Percentiles rank a stretch among this genome's conserved stretches.
phyloP scores from a whole-genome alignment of 495 filamentous ascomycete species.

The Astrothelium macrocarpum region DNA sequence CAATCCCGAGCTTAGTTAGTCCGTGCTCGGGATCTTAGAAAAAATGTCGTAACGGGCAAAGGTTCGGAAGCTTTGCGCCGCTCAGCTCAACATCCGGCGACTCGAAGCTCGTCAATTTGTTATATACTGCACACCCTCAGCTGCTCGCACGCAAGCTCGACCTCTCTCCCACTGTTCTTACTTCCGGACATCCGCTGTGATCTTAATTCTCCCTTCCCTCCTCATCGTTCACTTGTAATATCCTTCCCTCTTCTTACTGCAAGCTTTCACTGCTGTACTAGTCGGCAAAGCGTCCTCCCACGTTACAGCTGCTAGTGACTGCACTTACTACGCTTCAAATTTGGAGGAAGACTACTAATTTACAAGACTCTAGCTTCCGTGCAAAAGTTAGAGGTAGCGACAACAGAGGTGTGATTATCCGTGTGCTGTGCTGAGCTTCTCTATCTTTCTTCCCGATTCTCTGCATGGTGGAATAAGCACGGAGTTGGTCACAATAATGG shows the following conservation, averaged over 20 bases:
- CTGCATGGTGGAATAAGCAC: not conserved
- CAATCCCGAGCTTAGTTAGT: not conserved
- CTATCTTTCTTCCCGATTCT: not conserved
- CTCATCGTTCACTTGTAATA: not conserved
- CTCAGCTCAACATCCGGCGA: constrained; percentile 6
- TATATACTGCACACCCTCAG: constrained; percentile 5
- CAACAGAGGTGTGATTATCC: not conserved
- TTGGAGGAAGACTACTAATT: not conserved
- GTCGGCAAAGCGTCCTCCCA: constrained; percentile 1
- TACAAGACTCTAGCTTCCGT: not conserved
- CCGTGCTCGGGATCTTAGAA: not conserved
- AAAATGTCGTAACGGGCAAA: constrained; percentile 5
- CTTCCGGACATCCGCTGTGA: not conserved
- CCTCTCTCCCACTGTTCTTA: not conserved
- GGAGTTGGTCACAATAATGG: constrained; percentile 4
- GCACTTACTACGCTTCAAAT: not conserved
- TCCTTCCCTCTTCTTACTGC: not conserved
- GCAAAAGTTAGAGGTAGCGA: not conserved
- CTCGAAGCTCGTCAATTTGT: not conserved
- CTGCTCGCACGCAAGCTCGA: not conserved
- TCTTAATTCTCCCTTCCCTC: not conserved
- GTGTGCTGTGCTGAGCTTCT: not conserved
- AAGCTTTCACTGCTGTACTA: not conserved
- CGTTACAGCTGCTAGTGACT: not conserved
- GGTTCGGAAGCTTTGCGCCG: constrained; percentile 2